These are phyloP conservation scores for Castanea sativa DNA, from an alignment of 306 rosid genomes.

Conservation along the genomic window DNA sequence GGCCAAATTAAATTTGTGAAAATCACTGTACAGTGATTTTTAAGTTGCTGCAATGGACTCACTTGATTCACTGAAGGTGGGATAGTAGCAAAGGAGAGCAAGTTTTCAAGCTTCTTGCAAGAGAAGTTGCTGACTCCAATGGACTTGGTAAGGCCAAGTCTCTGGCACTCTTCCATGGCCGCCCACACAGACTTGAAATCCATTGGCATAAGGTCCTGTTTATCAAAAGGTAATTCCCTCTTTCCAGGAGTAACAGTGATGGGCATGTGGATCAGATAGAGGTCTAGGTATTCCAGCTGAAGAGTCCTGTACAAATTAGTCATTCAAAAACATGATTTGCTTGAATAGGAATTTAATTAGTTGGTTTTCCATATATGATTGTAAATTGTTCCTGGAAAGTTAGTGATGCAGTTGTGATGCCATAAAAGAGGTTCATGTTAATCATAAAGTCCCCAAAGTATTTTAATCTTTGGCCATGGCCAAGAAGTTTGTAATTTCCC, in stretches of 20 bases:
- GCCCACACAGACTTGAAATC: constrained; percentile 7
- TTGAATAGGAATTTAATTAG: background rate
- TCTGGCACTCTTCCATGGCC: constrained; percentile 14
- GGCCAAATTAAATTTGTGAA: background rate
- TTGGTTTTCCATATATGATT: background rate
- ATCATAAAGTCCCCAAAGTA: too few species aligned
- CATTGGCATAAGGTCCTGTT: constrained; percentile 3
- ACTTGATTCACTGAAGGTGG: constrained; percentile 13
- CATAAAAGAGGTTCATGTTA: too few species aligned
- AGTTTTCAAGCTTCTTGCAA: background rate
- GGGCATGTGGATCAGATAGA: constrained; percentile 2
- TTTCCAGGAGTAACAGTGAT: background rate
- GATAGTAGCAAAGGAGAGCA: background rate
- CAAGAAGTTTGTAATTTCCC: too few species aligned
- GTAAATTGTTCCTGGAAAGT: background rate
- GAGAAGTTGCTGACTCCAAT: constrained; percentile 17
- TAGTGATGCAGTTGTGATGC: background rate
- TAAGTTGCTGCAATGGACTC: background rate
- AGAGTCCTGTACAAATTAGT: background rate
- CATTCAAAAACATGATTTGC: background rate
- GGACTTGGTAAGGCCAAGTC: constrained; percentile 5
- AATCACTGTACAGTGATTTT: background rate
- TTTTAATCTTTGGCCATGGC: too few species aligned
- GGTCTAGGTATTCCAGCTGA: constrained; percentile 8
- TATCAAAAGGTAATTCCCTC: background rate